These are phyloP conservation scores for Mucor lusitanicus DNA, from an alignment of 371 early-diverging fungal species.

Conservation along the genomic window DNA sequence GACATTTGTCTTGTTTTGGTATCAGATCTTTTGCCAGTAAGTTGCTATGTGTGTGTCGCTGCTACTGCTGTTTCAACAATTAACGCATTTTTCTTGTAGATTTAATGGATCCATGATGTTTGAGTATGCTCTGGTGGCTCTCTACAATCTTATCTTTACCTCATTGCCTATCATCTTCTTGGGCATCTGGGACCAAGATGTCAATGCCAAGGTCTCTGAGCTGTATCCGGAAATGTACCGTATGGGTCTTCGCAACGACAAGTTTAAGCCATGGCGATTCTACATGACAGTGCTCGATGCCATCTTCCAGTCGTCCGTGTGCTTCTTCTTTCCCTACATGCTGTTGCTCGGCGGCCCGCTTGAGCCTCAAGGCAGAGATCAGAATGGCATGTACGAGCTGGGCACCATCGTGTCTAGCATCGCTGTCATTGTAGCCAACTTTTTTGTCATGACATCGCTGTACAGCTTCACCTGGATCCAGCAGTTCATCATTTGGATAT, in stretches of 20 bases:
- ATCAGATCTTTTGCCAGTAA: conserved; percentile 78
- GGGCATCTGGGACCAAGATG: conserved; percentile 93
- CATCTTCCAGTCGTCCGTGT: conserved; percentile 85
- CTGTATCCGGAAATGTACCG: conserved; percentile 87
- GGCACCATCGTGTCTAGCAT: conserved; percentile 79
- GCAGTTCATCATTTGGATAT: conserved; percentile 56
- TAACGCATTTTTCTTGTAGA: conserved; percentile 8
- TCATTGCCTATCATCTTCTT: conserved; percentile 68
- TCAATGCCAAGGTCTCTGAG: conserved; percentile 70
- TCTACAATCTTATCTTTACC: conserved; percentile 79
- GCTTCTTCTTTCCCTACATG: conserved; percentile 73
- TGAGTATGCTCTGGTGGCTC: conserved; percentile 78
- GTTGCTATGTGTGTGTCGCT: no score
- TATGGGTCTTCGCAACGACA: conserved; percentile 80
- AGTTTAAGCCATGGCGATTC: conserved; percentile 82
- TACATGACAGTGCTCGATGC: conserved; percentile 84
- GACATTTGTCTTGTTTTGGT: conserved; percentile 81
- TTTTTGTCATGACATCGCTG: conserved; percentile 77
- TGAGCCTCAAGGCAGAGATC: conserved; percentile 56
- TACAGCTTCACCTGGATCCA: conserved; percentile 80
- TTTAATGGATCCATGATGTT: conserved; percentile 60
- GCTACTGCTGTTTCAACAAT: no score
- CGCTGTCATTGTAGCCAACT: conserved; percentile 77
- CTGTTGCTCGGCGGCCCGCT: conserved; percentile 47
- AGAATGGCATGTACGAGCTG: conserved; percentile 68